A percentile compares a stretch with the other conserved stretches of the same genome.
Conservation (phyloP, 371 early-diverging fungal species). For the Choanephora cucurbitarum region DNA sequence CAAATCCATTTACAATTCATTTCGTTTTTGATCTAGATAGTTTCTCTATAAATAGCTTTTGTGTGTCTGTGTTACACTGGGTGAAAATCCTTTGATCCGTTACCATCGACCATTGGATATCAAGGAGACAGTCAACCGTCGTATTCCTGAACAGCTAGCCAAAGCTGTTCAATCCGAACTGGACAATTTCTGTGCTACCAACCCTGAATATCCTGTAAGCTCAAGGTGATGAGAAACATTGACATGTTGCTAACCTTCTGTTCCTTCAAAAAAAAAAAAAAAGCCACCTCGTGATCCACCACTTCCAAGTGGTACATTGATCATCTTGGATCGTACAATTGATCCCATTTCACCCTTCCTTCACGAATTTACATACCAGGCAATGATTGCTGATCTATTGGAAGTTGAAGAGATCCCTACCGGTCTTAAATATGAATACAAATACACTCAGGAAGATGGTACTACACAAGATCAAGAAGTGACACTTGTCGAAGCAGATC, state of each 20-base stretch:
- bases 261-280: not conserved
- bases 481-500: slow-evolving; percentile 71
- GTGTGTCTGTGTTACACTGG: slow-evolving; percentile 76
- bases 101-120: slow-evolving; percentile 78
- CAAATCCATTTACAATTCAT: slow-evolving; percentile 37
- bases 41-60: slow-evolving; percentile 46
- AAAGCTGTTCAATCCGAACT: slow-evolving; percentile 54
- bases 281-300: slow-evolving; percentile 62
- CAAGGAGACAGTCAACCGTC: slow-evolving; percentile 65
- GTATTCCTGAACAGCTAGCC: slow-evolving; percentile 57
- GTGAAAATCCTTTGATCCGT: slow-evolving; percentile 86
- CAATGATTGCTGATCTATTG: slow-evolving; percentile 89
- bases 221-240: not conserved
- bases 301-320: slow-evolving; percentile 70
- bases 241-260: not conserved
- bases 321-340: slow-evolving; percentile 89
- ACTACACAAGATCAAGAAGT: slow-evolving; percentile 59
- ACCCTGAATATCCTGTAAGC: slow-evolving; percentile 66
- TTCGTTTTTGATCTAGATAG: not conserved
- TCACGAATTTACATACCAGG: slow-evolving; percentile 95
- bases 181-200: slow-evolving; percentile 61
- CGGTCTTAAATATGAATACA: slow-evolving; percentile 67
- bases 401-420: slow-evolving; percentile 61
- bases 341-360: slow-evolving; percentile 86
- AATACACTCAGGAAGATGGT: slow-evolving; percentile 59